phyloP scores from a whole-genome alignment of 2,329 filamentous ascomycete genomes.

The Macrophomina pseudophaseolina region DNA sequence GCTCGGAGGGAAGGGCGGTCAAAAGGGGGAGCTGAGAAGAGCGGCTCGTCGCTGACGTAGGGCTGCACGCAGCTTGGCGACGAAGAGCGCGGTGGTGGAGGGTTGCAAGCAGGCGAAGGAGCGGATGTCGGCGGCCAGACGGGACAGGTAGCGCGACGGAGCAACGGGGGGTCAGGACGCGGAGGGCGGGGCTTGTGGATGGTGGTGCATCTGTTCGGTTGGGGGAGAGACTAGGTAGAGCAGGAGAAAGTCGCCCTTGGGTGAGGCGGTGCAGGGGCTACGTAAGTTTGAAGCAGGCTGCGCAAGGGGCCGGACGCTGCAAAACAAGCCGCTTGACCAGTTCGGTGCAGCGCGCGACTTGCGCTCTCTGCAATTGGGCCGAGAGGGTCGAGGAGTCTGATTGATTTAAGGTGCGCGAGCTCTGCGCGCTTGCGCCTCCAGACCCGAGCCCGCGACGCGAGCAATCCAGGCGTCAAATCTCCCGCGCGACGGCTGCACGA shows the following conservation, averaged over 20 bases:
- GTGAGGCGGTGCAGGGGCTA: conserved; percentile 27
- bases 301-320: conserved; percentile 21
- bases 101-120: conserved; percentile 11
- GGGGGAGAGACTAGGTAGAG: conserved; percentile 16
- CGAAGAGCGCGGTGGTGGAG: neutral
- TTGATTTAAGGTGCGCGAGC: neutral
- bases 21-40: conserved; percentile 16
- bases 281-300: conserved; percentile 20
- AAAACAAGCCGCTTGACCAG: conserved; percentile 5
- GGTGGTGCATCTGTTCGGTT: conserved; percentile 17
- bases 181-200: neutral
- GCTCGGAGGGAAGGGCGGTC: neutral
- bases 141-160: neutral
- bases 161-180: conserved; percentile 7
- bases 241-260: conserved; percentile 18
- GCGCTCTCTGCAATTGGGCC: neutral
- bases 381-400: neutral
- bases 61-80: conserved; percentile 11
- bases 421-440: conserved; percentile 1
- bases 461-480: conserved; percentile 8
- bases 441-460: conserved; percentile 12
- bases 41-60: conserved; percentile 25
- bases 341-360: conserved; percentile 4
- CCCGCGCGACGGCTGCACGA: conserved; percentile 22
- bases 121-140: conserved; percentile 18